Evolutionary conservation across 176 grass and related monocot genomes (phyloP), one percentile per base, ranked within the genome.

Genomic region (Thinopyrum elongatum): DNA sequence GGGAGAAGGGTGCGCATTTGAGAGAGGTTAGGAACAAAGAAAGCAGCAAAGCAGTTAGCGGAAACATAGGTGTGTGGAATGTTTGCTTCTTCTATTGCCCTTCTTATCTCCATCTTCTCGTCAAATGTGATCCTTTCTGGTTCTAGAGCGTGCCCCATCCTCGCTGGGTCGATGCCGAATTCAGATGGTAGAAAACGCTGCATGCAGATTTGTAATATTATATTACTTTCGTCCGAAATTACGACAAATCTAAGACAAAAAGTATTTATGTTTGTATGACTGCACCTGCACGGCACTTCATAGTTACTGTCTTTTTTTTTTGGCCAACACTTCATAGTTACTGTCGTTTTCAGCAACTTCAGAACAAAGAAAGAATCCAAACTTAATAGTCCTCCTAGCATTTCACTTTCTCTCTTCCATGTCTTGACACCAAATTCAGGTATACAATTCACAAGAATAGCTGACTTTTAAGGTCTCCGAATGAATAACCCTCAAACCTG

Each of bases 161-260:
- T 85, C 0, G 85, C 73, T 6, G 89, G 88, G 69, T 97, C 94
- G 34, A 84, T 60, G 6, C 95, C 95, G 3, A 89, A 97, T 55
- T 97, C 90, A 0, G 95, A 97, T 6, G 92, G 95, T 28, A 94
- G 19, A 69, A 87, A 97, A 19, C 86, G 82, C 92, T 94, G 88
- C 26, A 64, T 12, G 23, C 31, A 15, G 3, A 35, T 23, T 76
- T 30, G 0, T 53, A 30, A n/a, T 10, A 10, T 64, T 23, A 29
- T 46, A 46, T 14, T 46, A 46, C 12, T 3, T 46, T 0, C 42
- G 3, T 46, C 42, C 42, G 1, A 13, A 14, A 46, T 14, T 46
- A 42, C 3, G 39, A 42, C 39, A 42, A 42, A 42, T 42, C 39
- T 42, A 42, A 42, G 39, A 42, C 39, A 46, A 13, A 3, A 1